phyloP scores from a whole-genome alignment of 352 stramenopile species.

The Globisporangium cederbergense region DNA sequence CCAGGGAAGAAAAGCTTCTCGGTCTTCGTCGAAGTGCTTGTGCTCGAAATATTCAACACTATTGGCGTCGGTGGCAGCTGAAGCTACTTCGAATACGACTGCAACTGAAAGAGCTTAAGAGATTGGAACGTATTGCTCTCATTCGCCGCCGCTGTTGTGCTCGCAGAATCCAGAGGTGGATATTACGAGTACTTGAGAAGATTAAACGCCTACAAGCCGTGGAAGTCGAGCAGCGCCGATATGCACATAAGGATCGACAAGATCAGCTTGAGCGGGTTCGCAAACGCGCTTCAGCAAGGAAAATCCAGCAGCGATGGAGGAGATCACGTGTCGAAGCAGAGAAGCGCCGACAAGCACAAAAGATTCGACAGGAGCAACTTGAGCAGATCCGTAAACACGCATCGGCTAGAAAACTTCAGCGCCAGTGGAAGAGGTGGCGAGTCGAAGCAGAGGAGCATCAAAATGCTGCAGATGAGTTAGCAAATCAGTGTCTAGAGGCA shows the following conservation, averaged over 20 bases:
- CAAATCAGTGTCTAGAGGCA: background rate
- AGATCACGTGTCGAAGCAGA: slow-evolving; percentile 7
- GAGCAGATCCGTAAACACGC: background rate
- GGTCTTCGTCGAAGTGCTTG: background rate
- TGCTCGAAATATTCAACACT: slow-evolving; percentile 11
- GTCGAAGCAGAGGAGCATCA: slow-evolving; percentile 13
- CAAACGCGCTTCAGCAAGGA: background rate
- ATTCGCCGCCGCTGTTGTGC: slow-evolving; percentile 3
- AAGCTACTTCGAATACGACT: background rate
- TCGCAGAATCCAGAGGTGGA: slow-evolving; percentile 5
- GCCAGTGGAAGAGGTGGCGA: slow-evolving; percentile 13
- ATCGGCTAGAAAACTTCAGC: slow-evolving; percentile 13
- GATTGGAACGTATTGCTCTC: slow-evolving; percentile 4
- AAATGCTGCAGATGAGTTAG: background rate
- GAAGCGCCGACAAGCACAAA: background rate
- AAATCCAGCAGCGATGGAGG: slow-evolving; percentile 15
- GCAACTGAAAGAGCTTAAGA: slow-evolving; percentile 5
- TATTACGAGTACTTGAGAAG: background rate
- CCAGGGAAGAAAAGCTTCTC: background rate
- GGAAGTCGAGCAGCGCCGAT: background rate
- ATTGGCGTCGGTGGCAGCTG: background rate
- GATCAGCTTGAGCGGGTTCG: background rate
- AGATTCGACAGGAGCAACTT: background rate
- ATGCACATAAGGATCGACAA: background rate
- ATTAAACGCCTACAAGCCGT: background rate